Evolutionary conservation across 306 rosid species (phyloP).

Genomic region (Comarum palustre): DNA sequence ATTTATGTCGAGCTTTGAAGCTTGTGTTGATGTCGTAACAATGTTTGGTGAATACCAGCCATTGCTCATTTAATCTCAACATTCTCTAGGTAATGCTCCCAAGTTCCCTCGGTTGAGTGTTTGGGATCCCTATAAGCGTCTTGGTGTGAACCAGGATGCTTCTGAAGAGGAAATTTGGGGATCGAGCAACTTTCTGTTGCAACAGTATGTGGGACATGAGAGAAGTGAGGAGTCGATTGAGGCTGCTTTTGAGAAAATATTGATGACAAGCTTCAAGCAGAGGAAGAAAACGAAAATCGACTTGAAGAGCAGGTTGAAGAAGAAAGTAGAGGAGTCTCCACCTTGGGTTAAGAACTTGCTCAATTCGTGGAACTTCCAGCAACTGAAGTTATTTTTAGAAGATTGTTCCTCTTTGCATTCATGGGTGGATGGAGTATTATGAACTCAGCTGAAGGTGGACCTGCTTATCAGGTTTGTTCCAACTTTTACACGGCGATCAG

Average conservation of each 20-base stretch:
- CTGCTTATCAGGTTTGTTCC: conserved; percentile 94
- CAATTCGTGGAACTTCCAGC: conserved; percentile 85
- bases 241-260: conserved; percentile 85
- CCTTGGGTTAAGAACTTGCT: conserved; percentile 86
- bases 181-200: conserved; percentile 79
- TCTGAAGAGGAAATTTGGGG: conserved; percentile 97
- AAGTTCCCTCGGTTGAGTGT: conserved; percentile 69
- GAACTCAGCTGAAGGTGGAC: conserved; percentile 98
- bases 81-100: conserved; percentile 59
- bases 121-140: conserved; percentile 90
- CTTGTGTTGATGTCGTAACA: neutral
- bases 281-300: conserved; percentile 95
- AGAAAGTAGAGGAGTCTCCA: conserved; percentile 99
- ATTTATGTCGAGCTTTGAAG: neutral
- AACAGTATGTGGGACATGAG: conserved; percentile 93
- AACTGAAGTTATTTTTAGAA: conserved; percentile 68
- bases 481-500: neutral
- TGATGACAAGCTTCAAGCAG: conserved; percentile 78
- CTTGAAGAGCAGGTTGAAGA: conserved; percentile 84
- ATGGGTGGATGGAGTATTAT: conserved; percentile 98
- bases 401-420: conserved; percentile 90
- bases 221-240: conserved; percentile 91
- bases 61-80: neutral
- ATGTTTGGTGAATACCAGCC: neutral
- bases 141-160: conserved; percentile 77